A percentile compares a stretch with the other conserved stretches of the same genome.
Evolutionary conservation across 2,329 filamentous ascomycete genomes (phyloP).

Genomic region (Aspergillus intermedius): DNA sequence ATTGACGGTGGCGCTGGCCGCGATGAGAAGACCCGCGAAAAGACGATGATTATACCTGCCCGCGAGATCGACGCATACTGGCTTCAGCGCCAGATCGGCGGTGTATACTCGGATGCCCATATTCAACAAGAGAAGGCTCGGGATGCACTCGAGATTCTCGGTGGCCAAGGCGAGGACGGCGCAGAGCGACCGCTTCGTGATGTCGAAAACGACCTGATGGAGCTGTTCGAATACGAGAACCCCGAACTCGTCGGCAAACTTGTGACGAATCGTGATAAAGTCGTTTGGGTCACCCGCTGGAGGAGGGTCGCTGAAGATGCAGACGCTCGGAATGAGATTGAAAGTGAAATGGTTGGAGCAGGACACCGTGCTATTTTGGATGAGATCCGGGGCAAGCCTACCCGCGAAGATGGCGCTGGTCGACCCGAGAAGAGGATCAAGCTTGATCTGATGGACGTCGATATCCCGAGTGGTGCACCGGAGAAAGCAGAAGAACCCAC

Average conservation of each 20-base stretch:
- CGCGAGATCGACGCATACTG: constrained; percentile 96
- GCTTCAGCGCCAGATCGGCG: constrained; percentile 87
- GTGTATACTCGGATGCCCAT: constrained; percentile 83
- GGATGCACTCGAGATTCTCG: constrained; percentile 73
- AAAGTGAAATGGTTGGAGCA: constrained; percentile 85
- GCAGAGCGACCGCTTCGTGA: constrained; percentile 82
- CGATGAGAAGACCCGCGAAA: constrained; percentile 41
- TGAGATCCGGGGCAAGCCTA: constrained; percentile 68
- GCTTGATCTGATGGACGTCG: constrained; percentile 76
- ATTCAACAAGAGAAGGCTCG: constrained; percentile 88
- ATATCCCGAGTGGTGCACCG: constrained; percentile 55
- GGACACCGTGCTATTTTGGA: constrained; percentile 81
- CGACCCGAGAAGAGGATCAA: constrained; percentile 77
- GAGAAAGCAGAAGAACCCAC: constrained; percentile 49
- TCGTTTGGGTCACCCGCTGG: constrained; percentile 90
- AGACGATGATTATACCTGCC: constrained; percentile 60
- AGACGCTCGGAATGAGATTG: constrained; percentile 64
- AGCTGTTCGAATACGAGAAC: constrained; percentile 94
- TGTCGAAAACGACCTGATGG: constrained; percentile 97
- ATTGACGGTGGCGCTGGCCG: constrained; percentile 59
- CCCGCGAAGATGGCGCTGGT: constrained; percentile 50
- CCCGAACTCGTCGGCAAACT: constrained; percentile 87
- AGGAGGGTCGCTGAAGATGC: constrained; percentile 74
- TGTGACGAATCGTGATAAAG: constrained; percentile 84
- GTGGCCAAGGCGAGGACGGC: constrained; percentile 64